Evolutionary conservation across 768 basidiomycete species (phyloP).

Genomic region (Neoboletus subvelutipes): DNA sequence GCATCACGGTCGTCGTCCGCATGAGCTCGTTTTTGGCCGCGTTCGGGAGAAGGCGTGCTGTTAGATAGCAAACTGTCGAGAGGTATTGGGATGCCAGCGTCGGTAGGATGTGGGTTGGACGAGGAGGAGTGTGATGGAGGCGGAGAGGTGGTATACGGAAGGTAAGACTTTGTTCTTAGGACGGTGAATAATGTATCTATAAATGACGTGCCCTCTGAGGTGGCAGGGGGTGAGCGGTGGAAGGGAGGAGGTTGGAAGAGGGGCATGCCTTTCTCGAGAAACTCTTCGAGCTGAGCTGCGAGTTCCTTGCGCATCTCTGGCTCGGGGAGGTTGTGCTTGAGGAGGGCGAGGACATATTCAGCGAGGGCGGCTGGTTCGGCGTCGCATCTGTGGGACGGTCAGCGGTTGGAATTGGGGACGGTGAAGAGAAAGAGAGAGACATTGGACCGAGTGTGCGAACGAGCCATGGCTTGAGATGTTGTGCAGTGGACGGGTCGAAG

Average conservation of each 20-base stretch:
- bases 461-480: conserved; percentile 85
- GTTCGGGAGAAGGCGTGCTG: conserved; percentile 45
- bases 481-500: conserved; percentile 60
- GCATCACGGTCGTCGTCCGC: conserved; percentile 62
- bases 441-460: conserved; percentile 88
- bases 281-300: conserved; percentile 78
- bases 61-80: conserved; percentile 61
- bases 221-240: conserved; percentile 12
- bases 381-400: conserved; percentile 66
- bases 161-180: conserved; percentile 81
- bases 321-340: conserved; percentile 87
- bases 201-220: conserved; percentile 66
- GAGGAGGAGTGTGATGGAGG: conserved; percentile 33
- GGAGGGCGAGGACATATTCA: conserved; percentile 90
- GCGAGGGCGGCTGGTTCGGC: conserved; percentile 92
- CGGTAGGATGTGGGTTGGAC: conserved; percentile 39
- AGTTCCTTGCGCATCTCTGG: conserved; percentile 80
- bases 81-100: conserved; percentile 79
- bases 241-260: not conserved
- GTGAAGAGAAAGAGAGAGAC: conserved; percentile 43
- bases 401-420: not conserved
- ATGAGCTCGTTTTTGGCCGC: conserved; percentile 63
- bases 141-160: conserved; percentile 63
- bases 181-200: conserved; percentile 85
- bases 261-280: conserved; percentile 81